Percentiles rank a stretch among this genome's conserved stretches.
These are phyloP conservation scores for Apiospora sp. DNA, from an alignment of 2,329 filamentous ascomycete species.

Conservation along the genomic window DNA sequence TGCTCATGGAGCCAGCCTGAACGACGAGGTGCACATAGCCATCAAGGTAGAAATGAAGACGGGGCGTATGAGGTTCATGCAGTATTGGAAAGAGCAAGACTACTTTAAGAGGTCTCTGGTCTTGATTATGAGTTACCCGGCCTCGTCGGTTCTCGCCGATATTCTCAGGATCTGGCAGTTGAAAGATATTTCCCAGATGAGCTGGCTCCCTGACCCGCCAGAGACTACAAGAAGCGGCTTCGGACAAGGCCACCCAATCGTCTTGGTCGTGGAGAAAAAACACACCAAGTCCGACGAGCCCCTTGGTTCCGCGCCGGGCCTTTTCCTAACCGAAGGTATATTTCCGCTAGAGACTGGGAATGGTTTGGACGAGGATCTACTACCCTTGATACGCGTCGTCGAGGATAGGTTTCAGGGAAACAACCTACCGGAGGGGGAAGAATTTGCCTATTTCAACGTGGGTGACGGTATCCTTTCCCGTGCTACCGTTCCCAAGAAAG, in stretches of 20 bases:
- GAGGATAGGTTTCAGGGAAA: neutral
- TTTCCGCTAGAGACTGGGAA: neutral
- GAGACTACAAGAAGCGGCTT: neutral
- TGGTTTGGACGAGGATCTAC: neutral
- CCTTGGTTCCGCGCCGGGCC: no score
- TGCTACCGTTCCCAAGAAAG: neutral
- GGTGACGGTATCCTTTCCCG: neutral
- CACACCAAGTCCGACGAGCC: accelerated
- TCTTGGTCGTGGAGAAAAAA: neutral
- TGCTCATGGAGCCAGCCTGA: neutral
- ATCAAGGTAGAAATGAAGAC: neutral
- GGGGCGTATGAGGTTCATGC: neutral
- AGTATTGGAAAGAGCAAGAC: neutral
- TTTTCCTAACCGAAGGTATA: neutral
- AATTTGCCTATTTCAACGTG: no score
- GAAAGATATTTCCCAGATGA: neutral
- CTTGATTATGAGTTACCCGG: neutral
- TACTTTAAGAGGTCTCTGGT: neutral
- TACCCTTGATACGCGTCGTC: neutral
- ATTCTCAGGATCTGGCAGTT: neutral
- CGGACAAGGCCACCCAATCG: neutral
- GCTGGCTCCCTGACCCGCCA: neutral
- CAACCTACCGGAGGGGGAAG: accelerated
- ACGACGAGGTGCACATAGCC: neutral
- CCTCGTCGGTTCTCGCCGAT: neutral